Evolutionary conservation across 2,329 filamentous ascomycete species (phyloP).

Genomic region (Cryphonectria naterciae): DNA sequence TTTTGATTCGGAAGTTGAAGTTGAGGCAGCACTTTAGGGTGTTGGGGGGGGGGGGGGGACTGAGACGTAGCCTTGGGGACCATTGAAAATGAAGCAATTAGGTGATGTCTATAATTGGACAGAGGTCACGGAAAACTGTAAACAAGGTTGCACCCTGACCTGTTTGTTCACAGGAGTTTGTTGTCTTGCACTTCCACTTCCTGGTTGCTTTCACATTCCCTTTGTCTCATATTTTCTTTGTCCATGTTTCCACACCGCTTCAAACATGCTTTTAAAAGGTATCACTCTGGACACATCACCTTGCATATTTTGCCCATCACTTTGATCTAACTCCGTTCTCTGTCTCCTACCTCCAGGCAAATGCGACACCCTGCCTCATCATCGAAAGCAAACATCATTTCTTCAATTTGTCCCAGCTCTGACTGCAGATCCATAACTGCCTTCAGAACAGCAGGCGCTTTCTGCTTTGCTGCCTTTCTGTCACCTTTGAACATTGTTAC

Average conservation of each 20-base stretch:
- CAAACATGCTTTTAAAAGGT: background rate
- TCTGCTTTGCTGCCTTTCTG: too few relatives aligned
- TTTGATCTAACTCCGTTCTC: background rate
- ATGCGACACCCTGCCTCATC: background rate
- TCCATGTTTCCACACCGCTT: background rate
- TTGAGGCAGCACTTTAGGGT: too few relatives aligned
- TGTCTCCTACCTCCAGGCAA: background rate
- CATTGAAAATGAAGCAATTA: too few relatives aligned
- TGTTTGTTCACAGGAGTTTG: background rate
- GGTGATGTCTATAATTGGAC: too few relatives aligned
- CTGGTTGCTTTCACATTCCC: too few relatives aligned
- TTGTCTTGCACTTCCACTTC: too few relatives aligned
- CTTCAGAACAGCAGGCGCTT: too few relatives aligned
- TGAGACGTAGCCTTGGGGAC: too few relatives aligned
- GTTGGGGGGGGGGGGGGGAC: too few relatives aligned
- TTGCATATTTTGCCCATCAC: background rate
- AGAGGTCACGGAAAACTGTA: background rate
- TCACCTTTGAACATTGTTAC: background rate
- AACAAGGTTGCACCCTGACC: background rate
- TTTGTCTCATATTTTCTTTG: background rate
- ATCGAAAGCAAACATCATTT: background rate
- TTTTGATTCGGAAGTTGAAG: too few relatives aligned
- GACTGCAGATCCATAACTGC: too few relatives aligned
- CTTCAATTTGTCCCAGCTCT: too few relatives aligned
- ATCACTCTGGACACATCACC: background rate